Conservation (phyloP, 257 asterid genomes). For the Galeopsis tetrahit region DNA sequence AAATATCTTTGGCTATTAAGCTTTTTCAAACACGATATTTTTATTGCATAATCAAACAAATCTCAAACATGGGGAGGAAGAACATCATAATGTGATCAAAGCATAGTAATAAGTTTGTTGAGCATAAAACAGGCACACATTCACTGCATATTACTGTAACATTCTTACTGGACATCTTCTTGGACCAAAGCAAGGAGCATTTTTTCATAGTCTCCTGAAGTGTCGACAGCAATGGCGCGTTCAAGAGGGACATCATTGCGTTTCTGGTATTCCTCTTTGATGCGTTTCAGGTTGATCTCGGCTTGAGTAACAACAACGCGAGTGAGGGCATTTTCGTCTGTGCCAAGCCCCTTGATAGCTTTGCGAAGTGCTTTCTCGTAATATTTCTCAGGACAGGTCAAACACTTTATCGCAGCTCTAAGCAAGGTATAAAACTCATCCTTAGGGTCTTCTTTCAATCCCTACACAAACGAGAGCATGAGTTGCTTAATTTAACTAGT, state of each 20-base stretch:
- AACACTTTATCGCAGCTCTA: conserved; percentile 71
- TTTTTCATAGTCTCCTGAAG: conserved; percentile 77
- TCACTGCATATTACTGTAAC: neutral
- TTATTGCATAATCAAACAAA: conserved; percentile 14
- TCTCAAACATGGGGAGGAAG: neutral
- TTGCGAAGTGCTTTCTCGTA: conserved; percentile 72
- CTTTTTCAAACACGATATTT: neutral
- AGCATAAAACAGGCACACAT: conserved; percentile 1
- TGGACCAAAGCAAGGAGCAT: conserved; percentile 73
- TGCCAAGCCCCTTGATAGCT: conserved; percentile 67
- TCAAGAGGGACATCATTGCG: conserved; percentile 75
- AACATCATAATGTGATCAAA: conserved; percentile 14
- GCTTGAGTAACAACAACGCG: conserved; percentile 85
- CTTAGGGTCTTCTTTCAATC: conserved; percentile 60
- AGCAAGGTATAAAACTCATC: conserved; percentile 66
- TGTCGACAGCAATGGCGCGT: conserved; percentile 65
- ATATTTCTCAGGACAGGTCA: conserved; percentile 74
- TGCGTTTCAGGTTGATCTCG: conserved; percentile 67
- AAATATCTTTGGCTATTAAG: neutral
- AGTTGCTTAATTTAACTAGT: too few species aligned
- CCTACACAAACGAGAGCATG: conserved; percentile 46
- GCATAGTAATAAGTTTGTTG: neutral
- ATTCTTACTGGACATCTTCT: conserved; percentile 36
- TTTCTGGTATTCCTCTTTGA: conserved; percentile 70
- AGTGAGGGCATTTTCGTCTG: conserved; percentile 83